A percentile compares a stretch with the other conserved stretches of the same genome.
Evolutionary conservation across 2,329 filamentous ascomycete genomes (phyloP).

Genomic region (Cladobotryum mycophilum): DNA sequence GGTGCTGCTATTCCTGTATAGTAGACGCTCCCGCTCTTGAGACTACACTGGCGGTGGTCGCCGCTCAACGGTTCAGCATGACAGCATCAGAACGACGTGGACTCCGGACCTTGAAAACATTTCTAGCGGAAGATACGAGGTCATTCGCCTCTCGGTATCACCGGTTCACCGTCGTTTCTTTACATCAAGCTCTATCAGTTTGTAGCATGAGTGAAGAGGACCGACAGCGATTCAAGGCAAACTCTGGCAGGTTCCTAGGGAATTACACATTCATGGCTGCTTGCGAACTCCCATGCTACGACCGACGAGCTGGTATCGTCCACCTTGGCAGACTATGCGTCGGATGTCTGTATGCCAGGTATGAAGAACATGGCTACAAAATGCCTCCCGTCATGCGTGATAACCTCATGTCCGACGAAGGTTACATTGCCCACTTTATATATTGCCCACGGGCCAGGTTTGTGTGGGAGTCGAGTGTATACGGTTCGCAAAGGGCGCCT

Average conservation of each 20-base stretch:
- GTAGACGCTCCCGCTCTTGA: conserved; percentile 4
- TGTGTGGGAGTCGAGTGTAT: too few species aligned
- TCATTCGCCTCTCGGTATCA: not conserved
- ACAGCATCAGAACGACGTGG: conserved; percentile 1
- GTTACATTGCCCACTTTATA: too few species aligned
- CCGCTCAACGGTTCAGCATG: conserved; percentile 4
- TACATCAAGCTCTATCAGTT: not conserved
- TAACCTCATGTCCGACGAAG: too few species aligned
- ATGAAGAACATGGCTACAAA: too few species aligned
- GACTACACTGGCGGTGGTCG: conserved; percentile 7
- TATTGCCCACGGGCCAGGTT: too few species aligned
- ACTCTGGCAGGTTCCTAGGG: conserved; percentile 3
- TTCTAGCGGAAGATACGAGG: conserved; percentile 2
- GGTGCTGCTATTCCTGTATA: conserved; percentile 11
- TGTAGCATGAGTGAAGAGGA: conserved; percentile 3
- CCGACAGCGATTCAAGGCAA: not conserved
- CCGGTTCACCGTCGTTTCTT: conserved; percentile 5
- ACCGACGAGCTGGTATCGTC: not conserved
- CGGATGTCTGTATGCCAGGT: not conserved
- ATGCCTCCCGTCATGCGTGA: too few species aligned
- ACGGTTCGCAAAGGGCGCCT: too few species aligned
- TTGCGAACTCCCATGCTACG: conserved; percentile 7
- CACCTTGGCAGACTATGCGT: conserved; percentile 4
- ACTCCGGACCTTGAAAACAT: conserved; percentile 4
- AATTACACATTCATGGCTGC: conserved; percentile 1